Evolutionary conservation across 2,329 filamentous ascomycete species (phyloP), one percentile per base, ranked within the genome.

Genomic region (Diaporthe ampelina): DNA sequence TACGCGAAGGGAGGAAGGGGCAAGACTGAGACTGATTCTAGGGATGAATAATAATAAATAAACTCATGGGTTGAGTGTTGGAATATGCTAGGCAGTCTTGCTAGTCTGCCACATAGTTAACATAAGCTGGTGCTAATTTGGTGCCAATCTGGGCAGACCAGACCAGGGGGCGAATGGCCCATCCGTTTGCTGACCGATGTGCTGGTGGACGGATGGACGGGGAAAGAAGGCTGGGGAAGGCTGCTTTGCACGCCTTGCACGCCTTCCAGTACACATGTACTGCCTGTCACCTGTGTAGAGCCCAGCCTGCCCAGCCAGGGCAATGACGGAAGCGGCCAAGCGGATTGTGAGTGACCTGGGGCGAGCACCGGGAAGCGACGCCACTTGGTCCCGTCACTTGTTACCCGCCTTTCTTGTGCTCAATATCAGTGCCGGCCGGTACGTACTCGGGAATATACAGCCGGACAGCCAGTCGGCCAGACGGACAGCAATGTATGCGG

Each of bases 171-270:
- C 29, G 29, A 7, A 32, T 32, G 4, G 29, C 29, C 29, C 29
- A 32, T 4, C 29, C 29, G 29, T 32, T 21, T 63, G 59, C 59
- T 45, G 45, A 58, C 57, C 35, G 50, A 56, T 56, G 32, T 32
- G 29, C 19, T 37, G n/a, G 19, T 65, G 35, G 11, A 37, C 35
- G 35, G 50, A 50, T 52, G 48, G 73, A 75, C 40, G 61, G 40
- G 65, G 63, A 73, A 40, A 75, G 73, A 75, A 75, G 70, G 73
- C 70, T 75, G 73, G 70, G 70, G 73, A 75, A 75, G 4, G 57
- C 54, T 63, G 63, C 63, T 54, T 19, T 35, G n/a, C 65, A 57
- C 35, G 24, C 10, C 19, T 50, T 50, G 15, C 48, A 32, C 35
- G 43, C 65, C 48, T 7, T 17, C 61, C 37, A 32, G 19, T n/a